Evolutionary conservation across 768 basidiomycete genomes (phyloP).

Genomic region (Kwoniella pini): DNA sequence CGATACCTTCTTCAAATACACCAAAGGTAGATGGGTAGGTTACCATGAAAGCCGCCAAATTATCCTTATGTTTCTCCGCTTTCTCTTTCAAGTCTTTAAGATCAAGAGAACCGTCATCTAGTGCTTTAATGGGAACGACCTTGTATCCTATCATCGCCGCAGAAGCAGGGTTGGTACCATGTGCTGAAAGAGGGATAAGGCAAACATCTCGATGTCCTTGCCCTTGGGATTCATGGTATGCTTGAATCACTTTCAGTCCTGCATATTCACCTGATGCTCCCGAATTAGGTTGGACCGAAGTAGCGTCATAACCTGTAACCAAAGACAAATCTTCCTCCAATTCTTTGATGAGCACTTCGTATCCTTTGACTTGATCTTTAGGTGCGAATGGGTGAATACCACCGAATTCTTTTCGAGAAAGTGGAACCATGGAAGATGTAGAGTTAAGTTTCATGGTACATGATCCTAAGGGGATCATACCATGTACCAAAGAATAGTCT

Average conservation of each 20-base stretch:
- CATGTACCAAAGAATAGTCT: constrained; percentile 90
- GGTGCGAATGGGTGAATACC: constrained; percentile 92
- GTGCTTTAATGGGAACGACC: constrained; percentile 91
- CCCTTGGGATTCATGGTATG: constrained; percentile 87
- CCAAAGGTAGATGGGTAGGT: constrained; percentile 98
- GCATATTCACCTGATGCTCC: constrained; percentile 98
- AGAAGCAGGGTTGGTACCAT: constrained; percentile 97
- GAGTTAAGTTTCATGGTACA: constrained; percentile 99
- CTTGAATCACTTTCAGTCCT: constrained; percentile 89
- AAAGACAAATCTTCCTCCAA: constrained; percentile 85
- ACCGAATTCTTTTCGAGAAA: constrained; percentile 92
- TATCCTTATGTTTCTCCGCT: constrained; percentile 85
- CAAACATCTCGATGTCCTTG: constrained; percentile 86
- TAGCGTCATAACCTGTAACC: constrained; percentile 94
- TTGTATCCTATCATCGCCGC: constrained; percentile 97
- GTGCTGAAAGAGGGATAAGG: constrained; percentile 90
- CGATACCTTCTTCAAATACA: constrained; percentile 89
- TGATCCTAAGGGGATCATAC: constrained; percentile 94
- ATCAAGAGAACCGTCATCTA: constrained; percentile 83
- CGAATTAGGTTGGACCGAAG: constrained; percentile 97
- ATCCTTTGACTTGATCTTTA: constrained; percentile 82
- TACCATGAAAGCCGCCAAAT: constrained; percentile 96
- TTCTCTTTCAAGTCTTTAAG: constrained; percentile 75
- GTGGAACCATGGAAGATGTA: constrained; percentile 94
- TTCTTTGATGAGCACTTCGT: constrained; percentile 80